phyloP scores from a whole-genome alignment of 2,329 filamentous ascomycete species.

The Keithomyces neogunnii region DNA sequence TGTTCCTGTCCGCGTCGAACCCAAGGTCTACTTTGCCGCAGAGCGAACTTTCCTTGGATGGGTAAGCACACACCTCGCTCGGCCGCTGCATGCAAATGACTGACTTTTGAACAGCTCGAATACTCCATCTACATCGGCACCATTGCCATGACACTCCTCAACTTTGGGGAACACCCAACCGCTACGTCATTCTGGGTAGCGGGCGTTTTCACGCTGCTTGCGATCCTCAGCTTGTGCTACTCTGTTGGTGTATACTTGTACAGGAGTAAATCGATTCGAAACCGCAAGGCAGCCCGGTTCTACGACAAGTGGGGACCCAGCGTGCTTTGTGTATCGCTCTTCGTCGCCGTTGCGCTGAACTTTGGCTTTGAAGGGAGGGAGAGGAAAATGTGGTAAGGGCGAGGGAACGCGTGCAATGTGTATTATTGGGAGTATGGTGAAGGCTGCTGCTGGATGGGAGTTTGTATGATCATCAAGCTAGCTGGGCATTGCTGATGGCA shows the following conservation, averaged over 20 bases:
- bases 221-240: constrained; percentile 72
- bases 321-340: constrained; percentile 62
- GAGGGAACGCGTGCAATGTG: too few species aligned
- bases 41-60: constrained; percentile 94
- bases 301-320: constrained; percentile 86
- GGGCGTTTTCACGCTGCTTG: constrained; percentile 74
- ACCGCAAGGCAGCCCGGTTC: constrained; percentile 76
- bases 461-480: neutral
- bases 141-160: constrained; percentile 75
- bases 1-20: constrained; percentile 90
- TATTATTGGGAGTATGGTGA: neutral
- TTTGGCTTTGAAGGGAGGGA: constrained; percentile 70
- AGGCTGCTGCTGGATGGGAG: neutral
- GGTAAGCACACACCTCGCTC: constrained; percentile 40
- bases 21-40: constrained; percentile 94
- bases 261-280: constrained; percentile 76
- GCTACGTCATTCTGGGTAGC: constrained; percentile 58
- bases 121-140: constrained; percentile 91
- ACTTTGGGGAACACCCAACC: constrained; percentile 59
- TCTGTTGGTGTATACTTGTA: constrained; percentile 79
- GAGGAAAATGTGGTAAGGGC: constrained; percentile 43
- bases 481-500: neutral
- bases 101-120: constrained; percentile 55
- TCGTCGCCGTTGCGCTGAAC: constrained; percentile 68
- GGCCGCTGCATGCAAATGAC: neutral